Conservation (phyloP, 1,284 basidiomycete genomes). For the Ceratorhiza oryzae-sativae region DNA sequence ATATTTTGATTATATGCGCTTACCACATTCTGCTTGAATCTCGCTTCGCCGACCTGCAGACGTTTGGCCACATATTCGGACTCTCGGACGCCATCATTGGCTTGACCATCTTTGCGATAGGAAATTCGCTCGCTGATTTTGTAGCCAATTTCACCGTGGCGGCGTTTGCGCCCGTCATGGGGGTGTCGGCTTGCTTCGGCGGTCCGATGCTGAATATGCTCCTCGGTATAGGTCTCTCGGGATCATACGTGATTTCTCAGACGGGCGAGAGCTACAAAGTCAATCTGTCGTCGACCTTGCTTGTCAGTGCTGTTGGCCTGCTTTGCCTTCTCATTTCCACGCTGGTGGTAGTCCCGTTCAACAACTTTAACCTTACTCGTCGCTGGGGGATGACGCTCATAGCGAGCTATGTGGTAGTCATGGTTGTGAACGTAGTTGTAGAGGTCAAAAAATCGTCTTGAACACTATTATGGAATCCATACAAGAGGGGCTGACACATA, state of each 20-base stretch:
- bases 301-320: constrained; percentile 83
- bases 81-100: constrained; percentile 98
- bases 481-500: constrained; percentile 24
- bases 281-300: constrained; percentile 80
- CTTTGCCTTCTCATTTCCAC: constrained; percentile 77
- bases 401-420: constrained; percentile 71
- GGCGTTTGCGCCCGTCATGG: constrained; percentile 88
- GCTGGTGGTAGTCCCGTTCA: constrained; percentile 84
- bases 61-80: constrained; percentile 91
- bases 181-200: constrained; percentile 92
- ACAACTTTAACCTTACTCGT: constrained; percentile 80
- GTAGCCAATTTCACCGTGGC: constrained; percentile 97
- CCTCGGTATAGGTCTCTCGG: constrained; percentile 84
- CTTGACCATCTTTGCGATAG: constrained; percentile 93
- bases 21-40: not conserved
- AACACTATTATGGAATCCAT: constrained; percentile 37
- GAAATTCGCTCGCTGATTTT: constrained; percentile 94
- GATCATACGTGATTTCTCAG: constrained; percentile 72
- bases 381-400: constrained; percentile 84
- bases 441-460: constrained; percentile 55
- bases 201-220: constrained; percentile 97
- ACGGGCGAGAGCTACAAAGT: constrained; percentile 69
- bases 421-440: constrained; percentile 77
- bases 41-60: constrained; percentile 57
- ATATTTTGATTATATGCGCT: constrained; percentile 20